Conservation (phyloP, 495 filamentous ascomycete species). For the Aspergillus avenaceus region DNA sequence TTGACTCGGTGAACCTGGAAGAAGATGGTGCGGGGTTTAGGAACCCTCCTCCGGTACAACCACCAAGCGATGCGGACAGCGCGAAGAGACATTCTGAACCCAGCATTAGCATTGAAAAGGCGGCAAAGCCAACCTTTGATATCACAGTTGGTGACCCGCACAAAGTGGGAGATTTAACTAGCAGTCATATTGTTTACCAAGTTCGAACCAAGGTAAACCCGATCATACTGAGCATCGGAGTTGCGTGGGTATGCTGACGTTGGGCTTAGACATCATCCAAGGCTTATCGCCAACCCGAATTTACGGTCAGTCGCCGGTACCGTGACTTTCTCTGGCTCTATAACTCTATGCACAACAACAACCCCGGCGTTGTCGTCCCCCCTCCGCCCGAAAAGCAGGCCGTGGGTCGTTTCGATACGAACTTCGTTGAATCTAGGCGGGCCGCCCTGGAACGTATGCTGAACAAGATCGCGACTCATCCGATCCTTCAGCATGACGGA, state of each 20-base stretch:
- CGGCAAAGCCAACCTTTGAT: constrained; percentile 84
- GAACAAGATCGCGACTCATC: constrained; percentile 88
- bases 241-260: constrained; percentile 12
- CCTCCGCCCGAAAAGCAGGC: constrained; percentile 98
- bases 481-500: constrained; percentile 85
- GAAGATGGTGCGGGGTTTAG: constrained; percentile 61
- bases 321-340: constrained; percentile 98
- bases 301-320: constrained; percentile 87
- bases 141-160: constrained; percentile 94
- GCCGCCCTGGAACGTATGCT: constrained; percentile 93
- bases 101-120: constrained; percentile 83
- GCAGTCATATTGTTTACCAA: constrained; percentile 95
- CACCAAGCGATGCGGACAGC: constrained; percentile 42
- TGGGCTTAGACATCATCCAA: constrained; percentile 78
- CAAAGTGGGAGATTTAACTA: constrained; percentile 95
- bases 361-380: constrained; percentile 90
- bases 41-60: constrained; percentile 71
- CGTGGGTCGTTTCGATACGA: constrained; percentile 90
- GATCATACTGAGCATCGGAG: background rate
- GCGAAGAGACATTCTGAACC: constrained; percentile 63
- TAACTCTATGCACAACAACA: constrained; percentile 86
- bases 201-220: constrained; percentile 79
- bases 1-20: constrained; percentile 60
- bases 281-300: constrained; percentile 86
- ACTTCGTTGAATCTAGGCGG: constrained; percentile 90